Percentiles rank a stretch among this genome's conserved stretches.
These are phyloP conservation scores for Rachicladosporium sp. DNA, from an alignment of 2,329 filamentous ascomycete species.

Conservation along the genomic window DNA sequence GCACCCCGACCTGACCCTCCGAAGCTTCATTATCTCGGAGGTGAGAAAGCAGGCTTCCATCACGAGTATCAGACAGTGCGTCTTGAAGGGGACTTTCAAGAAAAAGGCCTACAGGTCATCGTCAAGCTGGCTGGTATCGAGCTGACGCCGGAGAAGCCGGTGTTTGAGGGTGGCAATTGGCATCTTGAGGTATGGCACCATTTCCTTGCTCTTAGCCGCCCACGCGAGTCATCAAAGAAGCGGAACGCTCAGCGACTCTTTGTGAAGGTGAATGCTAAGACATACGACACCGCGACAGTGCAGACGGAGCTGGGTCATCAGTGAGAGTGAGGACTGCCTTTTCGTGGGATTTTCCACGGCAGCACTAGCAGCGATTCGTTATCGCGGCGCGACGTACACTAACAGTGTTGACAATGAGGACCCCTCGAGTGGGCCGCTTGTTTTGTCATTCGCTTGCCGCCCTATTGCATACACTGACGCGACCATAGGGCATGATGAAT, in stretches of 20 bases:
- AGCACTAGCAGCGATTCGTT: not conserved
- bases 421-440: too few species aligned
- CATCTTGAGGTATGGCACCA: conserved; percentile 30
- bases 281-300: too few species aligned
- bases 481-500: conserved; percentile 3
- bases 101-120: conserved; percentile 46
- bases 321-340: too few species aligned
- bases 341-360: too few species aligned
- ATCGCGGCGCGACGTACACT: too few species aligned
- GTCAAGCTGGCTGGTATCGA: conserved; percentile 50
- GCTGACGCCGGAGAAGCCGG: conserved; percentile 45
- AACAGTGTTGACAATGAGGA: not conserved
- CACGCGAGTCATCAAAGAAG: too few species aligned
- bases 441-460: too few species aligned
- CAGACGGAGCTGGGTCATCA: too few species aligned
- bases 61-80: conserved; percentile 1
- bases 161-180: conserved; percentile 42
- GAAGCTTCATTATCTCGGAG: not conserved
- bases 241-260: too few species aligned
- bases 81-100: conserved; percentile 22
- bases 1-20: not conserved
- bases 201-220: too few species aligned
- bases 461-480: not conserved
- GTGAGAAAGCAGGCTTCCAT: not conserved
- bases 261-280: too few species aligned